Evolutionary conservation across 306 rosid species (phyloP), one percentile per base, ranked within the genome.

Genomic region (Lablab purpureus): DNA sequence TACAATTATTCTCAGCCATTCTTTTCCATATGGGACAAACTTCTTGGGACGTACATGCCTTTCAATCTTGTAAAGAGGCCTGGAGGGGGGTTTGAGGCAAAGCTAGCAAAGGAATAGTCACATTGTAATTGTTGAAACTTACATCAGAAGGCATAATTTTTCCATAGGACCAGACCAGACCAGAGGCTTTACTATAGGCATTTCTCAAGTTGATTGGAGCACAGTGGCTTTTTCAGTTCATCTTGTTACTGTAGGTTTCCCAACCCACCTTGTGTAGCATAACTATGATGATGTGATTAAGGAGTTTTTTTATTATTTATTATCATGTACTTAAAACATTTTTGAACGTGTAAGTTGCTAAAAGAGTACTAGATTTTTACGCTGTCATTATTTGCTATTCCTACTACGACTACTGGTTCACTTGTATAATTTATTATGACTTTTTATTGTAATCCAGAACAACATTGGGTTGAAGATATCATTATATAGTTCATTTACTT

Each of bases 1-100:
- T 92, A 90, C 83, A 94, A 90, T 72, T 94, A 89, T 78, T 92
- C 97, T 30, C 98, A 94, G 67, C 97, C 98, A 32, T 94, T 94
- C 85, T 94, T 94, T 75, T 86, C 89, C n/a, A 75, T 89, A 74
- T 94, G 97, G 98, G 97, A 94, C 81, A 92, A 81, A 78, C 75
- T 92, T 73, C 91, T 92, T 1, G 96, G 94, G 13, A 94, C 98
- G 40, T 71, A 90, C 82, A 92, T 94, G 98, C 97, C 94, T 5
- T 90, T 87, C 87, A 71, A 64, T 73, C 90, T 94, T 43, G 93
- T 89, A 70, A 90, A 77, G 83, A 82, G 90, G 69, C 84, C 91
- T 0, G 96, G 77, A 54, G 96, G 98, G 32, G 98, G 98, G 34
- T 90, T 89, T 51, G 93, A 89, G 69, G 96, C 91, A 1, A 89